Base-by-base conservation (phyloP, 768 basidiomycete genomes). In the Panus rudis region DNA sequence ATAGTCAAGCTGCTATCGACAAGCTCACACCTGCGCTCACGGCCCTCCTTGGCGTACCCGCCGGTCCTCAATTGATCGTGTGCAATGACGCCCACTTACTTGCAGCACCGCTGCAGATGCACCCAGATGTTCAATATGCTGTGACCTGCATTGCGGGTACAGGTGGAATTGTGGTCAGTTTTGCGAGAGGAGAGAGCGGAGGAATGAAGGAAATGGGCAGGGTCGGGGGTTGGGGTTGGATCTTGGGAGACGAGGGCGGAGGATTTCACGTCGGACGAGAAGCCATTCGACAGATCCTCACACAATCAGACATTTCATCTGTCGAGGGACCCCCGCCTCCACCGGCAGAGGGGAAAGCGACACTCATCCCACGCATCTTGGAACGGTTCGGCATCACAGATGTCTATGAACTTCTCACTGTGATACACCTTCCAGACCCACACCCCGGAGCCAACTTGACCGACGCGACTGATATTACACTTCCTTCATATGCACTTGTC, bases 41-140 rank as follows among this genome's bases (percentile, higher is more conserved):
- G 2, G 54, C 55, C 3, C 71, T 89, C 14, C 67, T 88, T 4
- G 69, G 63, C 22, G 68, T 90, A 39, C 76, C 82, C 4, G 50
- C 62, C 0, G 77, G 78, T 14, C 68, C 73, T 6, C 58, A 67
- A 3, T 65, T 92, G 19, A 64, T 70, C 31, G 71, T 93, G 39
- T 71, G 81, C 31, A 92, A 93, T 60, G 91, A 94, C 58, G 84
- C 87, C 0, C 76, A 84, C 53, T 81, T 94, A 34, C 78, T 94
- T 34, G 86, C 87, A 8, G 79, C 88, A 0, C 88, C 91, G 4
- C 68, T 92, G 11, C 71, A 75, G 28, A 64, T 79, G 53, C 69
- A 80, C 55, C 55, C 65, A 1, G 81, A 81, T 52, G 70, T 81
- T 14, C 59, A 65, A 12, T 68, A 76, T 45, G 86, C 83, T 6